Percentiles rank a stretch among this genome's conserved stretches.
Evolutionary conservation across 305 asterid species (phyloP).

Genomic region (Ruellia speciosa): DNA sequence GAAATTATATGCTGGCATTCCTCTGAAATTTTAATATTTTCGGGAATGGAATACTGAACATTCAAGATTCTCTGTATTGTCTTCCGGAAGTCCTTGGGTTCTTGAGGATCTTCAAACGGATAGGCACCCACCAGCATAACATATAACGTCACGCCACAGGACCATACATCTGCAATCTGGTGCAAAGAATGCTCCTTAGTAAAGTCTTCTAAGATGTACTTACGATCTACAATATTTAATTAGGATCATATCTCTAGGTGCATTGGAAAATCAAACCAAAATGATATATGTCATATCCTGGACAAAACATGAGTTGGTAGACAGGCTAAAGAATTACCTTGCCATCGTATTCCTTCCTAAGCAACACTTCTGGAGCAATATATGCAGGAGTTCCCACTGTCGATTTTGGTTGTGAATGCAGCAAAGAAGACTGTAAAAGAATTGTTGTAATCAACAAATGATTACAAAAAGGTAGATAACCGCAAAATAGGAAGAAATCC

Average conservation of each 20-base stretch:
- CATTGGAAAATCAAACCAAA: no score
- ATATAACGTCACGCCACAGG: conserved; percentile 83
- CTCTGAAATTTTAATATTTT: conserved; percentile 48
- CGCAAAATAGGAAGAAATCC: not conserved
- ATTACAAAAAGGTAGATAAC: not conserved
- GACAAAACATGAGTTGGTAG: not conserved
- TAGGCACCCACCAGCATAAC: conserved; percentile 88
- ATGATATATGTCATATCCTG: no score
- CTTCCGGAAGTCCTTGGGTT: conserved; percentile 75
- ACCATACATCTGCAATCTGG: conserved; percentile 96
- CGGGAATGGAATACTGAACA: conserved; percentile 69
- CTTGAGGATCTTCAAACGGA: conserved; percentile 88
- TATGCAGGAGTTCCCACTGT: conserved; percentile 74
- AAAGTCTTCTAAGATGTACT: no score
- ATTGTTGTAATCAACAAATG: not conserved
- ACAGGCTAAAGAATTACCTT: conserved; percentile 31
- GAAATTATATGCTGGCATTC: conserved; percentile 70
- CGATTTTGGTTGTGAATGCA: conserved; percentile 78
- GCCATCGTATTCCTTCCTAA: conserved; percentile 65
- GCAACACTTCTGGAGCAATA: conserved; percentile 65
- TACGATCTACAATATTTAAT: no score
- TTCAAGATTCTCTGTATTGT: conserved; percentile 72
- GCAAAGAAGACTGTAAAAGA: conserved; percentile 51
- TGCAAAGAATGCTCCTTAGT: conserved; percentile 8
- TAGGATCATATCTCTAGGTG: no score